Conservation (phyloP, 352 stramenopile species). For the Phytophthora palmivora region DNA sequence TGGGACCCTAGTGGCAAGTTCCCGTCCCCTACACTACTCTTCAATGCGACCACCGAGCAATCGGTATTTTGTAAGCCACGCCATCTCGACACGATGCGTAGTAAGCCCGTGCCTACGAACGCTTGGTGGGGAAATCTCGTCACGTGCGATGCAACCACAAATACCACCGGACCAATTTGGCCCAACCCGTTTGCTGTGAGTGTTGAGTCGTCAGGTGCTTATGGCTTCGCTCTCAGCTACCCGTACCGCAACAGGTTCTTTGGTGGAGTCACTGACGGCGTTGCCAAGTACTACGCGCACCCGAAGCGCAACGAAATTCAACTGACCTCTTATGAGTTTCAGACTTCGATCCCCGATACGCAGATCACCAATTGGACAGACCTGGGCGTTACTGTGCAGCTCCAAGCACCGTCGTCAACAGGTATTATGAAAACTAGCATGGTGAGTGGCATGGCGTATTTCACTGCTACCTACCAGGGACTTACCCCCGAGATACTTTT, state of each 20-base stretch:
- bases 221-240: conserved; percentile 68
- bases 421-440: conserved; percentile 52
- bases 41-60: conserved; percentile 50
- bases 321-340: conserved; percentile 66
- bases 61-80: conserved; percentile 56
- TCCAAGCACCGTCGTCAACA: conserved; percentile 36
- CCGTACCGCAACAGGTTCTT: conserved; percentile 79
- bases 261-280: conserved; percentile 41
- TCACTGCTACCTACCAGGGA: conserved; percentile 58
- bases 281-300: conserved; percentile 68
- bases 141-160: conserved; percentile 56
- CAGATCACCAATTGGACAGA: conserved; percentile 72
- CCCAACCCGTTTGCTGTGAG: conserved; percentile 71
- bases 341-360: conserved; percentile 44
- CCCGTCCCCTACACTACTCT: conserved; percentile 34
- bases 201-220: conserved; percentile 46
- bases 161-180: conserved; percentile 68
- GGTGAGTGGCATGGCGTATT: conserved; percentile 80
- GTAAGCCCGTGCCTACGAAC: conserved; percentile 74
- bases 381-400: conserved; percentile 62
- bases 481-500: conserved; percentile 63
- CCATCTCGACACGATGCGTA: conserved; percentile 56
- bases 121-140: conserved; percentile 87
- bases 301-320: conserved; percentile 66
- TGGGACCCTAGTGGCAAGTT: conserved; percentile 56